Percentiles rank a stretch among this genome's conserved stretches.
Conservation (phyloP, 345 rosid species). For the Salix dunnii region DNA sequence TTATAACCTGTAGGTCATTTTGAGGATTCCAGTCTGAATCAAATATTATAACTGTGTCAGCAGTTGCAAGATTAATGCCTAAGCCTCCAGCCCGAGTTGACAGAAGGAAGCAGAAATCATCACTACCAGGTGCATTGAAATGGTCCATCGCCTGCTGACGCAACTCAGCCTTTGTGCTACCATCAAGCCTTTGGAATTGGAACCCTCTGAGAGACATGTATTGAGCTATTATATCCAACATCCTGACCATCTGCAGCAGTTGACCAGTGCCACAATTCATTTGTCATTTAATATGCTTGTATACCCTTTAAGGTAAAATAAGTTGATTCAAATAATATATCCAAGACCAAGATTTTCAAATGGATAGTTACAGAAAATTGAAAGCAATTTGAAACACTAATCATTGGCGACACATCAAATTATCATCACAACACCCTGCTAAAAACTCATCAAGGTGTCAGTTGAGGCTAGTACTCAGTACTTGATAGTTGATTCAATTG, state of each 20-base stretch:
- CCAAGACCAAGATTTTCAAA: background rate
- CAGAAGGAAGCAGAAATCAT: constrained; percentile 98
- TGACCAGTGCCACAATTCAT: constrained; percentile 7
- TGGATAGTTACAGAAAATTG: background rate
- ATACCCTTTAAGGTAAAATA: background rate
- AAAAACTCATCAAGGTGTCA: background rate
- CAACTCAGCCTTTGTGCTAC: constrained; percentile 98
- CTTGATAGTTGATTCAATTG: background rate
- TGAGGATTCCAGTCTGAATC: constrained; percentile 99
- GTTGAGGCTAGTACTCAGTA: background rate
- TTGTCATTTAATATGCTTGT: background rate
- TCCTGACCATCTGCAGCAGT: constrained; percentile 85
- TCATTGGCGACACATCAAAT: background rate
- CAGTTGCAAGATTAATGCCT: constrained; percentile 98
- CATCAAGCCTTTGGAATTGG: constrained; percentile 98
- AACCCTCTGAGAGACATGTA: constrained; percentile 92
- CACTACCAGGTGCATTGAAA: constrained; percentile 97
- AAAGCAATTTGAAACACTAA: background rate
- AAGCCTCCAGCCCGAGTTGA: constrained; percentile 99
- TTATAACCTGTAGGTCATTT: constrained; percentile 87
- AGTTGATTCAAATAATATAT: background rate
- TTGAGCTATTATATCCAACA: constrained; percentile 93
- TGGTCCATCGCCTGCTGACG: constrained; percentile 99
- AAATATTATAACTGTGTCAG: constrained; percentile 97
- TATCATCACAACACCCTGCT: background rate